Evolutionary conservation across 2,329 filamentous ascomycete genomes (phyloP), one percentile per base, ranked within the genome.

Genomic region (Aureobasidium subglaciale): DNA sequence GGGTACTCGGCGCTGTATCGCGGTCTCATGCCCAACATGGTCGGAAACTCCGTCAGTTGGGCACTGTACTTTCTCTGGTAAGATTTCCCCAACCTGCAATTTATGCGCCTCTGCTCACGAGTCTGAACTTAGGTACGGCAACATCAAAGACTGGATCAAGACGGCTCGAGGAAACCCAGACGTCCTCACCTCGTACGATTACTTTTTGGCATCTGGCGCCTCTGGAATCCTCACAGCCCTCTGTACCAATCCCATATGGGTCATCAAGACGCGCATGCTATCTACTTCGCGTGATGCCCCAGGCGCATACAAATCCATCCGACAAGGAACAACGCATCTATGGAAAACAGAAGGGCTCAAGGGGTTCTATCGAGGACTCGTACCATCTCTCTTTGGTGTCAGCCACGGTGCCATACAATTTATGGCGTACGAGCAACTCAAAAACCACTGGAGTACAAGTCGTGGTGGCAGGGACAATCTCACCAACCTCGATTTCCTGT

Each of bases 231-330:
- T 88, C 37, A 95, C 90, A 1, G 87, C 91, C 40, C 73, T 88
- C 27, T 78, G 92, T 61, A 97, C 93, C 27, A 97, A 97, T 68
- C 93, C 93, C 2, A 85, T 99, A 64, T 99, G 93, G 93, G 93
- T 99, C 2, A 84, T 99, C 69, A 97, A 97, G 76, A 97, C 92
- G 8, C 87, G 93, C 60, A 97, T 99, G 90, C 78, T 97, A 22
- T 90, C 90, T 27, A 91, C 88, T 4, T 88, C 93, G 62, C 81
- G 82, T 48, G 77, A 81, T 55, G 79, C 83, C 5, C 81, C 79
- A 2, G 90, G 90, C 13, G 93, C 92, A 1, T 99, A 99, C 71
- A 79, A 82, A 15, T 86, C 82, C 61, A 88, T 96, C 76, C 73
- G 78, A 61, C 79, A 84, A 46, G 93, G 93, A 25, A 80, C 85